Base-by-base conservation (phyloP, 495 filamentous ascomycete species). In the Penicillium coffeae region DNA sequence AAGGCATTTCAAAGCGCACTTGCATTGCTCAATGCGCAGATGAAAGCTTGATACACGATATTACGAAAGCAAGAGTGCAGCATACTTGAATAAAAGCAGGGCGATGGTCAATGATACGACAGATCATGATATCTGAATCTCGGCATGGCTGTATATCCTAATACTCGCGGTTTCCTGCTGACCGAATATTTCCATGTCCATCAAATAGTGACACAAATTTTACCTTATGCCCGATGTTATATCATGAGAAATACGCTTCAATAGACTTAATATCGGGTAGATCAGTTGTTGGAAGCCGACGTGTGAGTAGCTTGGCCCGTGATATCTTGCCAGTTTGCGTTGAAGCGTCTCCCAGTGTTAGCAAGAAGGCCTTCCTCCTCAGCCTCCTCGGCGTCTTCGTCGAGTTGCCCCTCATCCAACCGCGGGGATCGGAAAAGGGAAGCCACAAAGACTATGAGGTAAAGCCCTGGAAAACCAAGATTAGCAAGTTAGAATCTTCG, bases 321-420 rank as follows among this genome's bases (percentile, higher is more conserved):
- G 37, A 95, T 84, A 64, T 95, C 88, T 64, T 90, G 81, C 89
- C 89, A 94, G 14, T 83, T 88, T n/a, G 89, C 87, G 46, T 84
- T 84, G 48, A 90, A 87, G 13, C 87, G 75, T 43, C 91, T 70
- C 2, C 89, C 83, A 4, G 88, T 92, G 53, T 80, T 87, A 2
- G 87, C 87, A 25, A 98, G 71, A 46, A 98, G 68, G 2, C 89
- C 88, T 69, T 98, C 93, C 64, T 98, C 93, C 58, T 97, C 93
- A 10, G 89, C 91, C n/a, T 83, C 88, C 72, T 95, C 88, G 15
- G 88, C 83, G 68, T 96, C 92, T 49, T 90, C 88, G 52, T 95
- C 89, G 8, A 90, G 56, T 63, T 89, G 80, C 38, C 75, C 79
- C 41, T 88, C 74, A 54, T 94, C 76, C 25, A 94, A 61, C 57